phyloP scores from a whole-genome alignment of 2,329 filamentous ascomycete species.

The Neonectria coccinea region DNA sequence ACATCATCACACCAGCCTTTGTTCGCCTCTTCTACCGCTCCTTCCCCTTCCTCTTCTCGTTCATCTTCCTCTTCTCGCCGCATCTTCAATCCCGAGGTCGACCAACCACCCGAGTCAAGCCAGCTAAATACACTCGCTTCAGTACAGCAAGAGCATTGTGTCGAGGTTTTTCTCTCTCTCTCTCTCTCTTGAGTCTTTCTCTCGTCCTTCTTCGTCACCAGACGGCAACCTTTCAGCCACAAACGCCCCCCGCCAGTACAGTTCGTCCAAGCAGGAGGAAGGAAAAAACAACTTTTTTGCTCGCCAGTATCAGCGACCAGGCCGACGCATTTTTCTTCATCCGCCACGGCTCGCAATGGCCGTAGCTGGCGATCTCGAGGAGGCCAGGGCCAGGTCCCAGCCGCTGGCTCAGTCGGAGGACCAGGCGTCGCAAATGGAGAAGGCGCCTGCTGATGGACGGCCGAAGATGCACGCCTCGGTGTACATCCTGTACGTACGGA shows the following conservation, averaged over 20 bases:
- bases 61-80: not conserved
- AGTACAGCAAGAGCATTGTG: not conserved
- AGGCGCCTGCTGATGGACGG: constrained; percentile 11
- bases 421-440: constrained; percentile 19
- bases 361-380: constrained; percentile 25
- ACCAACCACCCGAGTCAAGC: not conserved
- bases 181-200: not conserved
- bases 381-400: constrained; percentile 18
- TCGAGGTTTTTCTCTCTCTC: not conserved
- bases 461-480: constrained; percentile 22
- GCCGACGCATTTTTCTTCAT: not conserved
- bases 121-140: not conserved
- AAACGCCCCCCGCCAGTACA: not conserved
- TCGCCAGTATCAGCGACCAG: constrained; percentile 3
- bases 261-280: not conserved
- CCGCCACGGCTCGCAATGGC: constrained; percentile 12
- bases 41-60: constrained; percentile 1
- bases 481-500: constrained; percentile 25
- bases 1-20: constrained; percentile 2
- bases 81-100: not conserved
- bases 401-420: constrained; percentile 24
- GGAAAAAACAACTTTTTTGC: not conserved
- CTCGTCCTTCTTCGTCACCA: not conserved
- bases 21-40: not conserved
- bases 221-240: not conserved